Evolutionary conservation across 2,329 filamentous ascomycete genomes (phyloP).

Genomic region (Pestalotiopsis sp.): DNA sequence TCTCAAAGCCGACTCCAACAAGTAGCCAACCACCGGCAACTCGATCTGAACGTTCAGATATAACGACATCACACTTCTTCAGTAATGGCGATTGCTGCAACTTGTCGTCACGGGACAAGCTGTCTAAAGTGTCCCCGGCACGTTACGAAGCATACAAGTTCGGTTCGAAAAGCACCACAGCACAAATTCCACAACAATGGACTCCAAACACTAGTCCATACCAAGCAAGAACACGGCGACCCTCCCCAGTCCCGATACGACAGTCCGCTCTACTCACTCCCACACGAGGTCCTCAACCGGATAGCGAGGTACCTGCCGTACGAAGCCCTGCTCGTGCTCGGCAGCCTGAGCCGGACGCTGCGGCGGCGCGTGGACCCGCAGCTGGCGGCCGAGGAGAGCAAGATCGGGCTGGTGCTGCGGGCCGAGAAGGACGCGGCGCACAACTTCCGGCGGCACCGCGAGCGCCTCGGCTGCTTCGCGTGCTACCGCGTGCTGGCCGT

Average conservation of each 20-base stretch:
- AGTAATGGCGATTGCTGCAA: not conserved
- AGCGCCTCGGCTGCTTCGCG: conserved; percentile 18
- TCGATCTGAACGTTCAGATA: not conserved
- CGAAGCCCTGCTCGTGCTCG: not conserved
- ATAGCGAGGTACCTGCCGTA: not conserved
- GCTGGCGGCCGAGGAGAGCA: conserved; percentile 4
- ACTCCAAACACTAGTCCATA: not conserved
- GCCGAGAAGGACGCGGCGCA: not conserved
- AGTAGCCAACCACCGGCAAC: no score
- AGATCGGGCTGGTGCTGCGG: conserved; percentile 1
- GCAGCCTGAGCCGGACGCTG: not conserved
- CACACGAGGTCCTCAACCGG: not conserved
- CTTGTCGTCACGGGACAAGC: not conserved
- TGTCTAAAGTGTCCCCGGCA: not conserved
- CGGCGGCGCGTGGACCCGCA: not conserved
- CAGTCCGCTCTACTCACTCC: not conserved
- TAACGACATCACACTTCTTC: not conserved
- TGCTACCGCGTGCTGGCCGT: conserved; percentile 17
- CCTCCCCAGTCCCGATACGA: not conserved
- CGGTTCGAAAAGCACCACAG: not conserved
- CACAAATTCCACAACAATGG: not conserved
- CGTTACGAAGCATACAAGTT: not conserved
- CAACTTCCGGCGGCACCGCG: not conserved
- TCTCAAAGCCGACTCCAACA: no score
- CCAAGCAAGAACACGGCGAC: not conserved